Evolutionary conservation across 768 basidiomycete species (phyloP), one percentile per base, ranked within the genome.

Genomic region (Pisolithus albus): DNA sequence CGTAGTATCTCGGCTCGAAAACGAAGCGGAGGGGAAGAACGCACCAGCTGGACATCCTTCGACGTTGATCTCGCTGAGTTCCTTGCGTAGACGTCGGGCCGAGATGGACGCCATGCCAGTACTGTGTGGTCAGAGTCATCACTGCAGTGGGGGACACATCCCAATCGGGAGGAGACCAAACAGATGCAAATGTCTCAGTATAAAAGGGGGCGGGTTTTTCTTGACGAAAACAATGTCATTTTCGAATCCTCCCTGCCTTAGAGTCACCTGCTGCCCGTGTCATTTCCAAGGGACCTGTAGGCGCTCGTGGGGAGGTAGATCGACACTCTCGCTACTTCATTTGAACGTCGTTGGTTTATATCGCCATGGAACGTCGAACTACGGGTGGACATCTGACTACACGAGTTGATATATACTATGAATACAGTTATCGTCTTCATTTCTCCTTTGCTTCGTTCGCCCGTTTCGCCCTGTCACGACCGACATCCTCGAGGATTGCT

Each of bases 401-500:
- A 18, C 40, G 7, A 41, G 8, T 41, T 41, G 13, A 45, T 45
- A 15, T 16, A 45, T 26, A 28, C 21, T 18, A 41, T 19, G 7
- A 21, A 41, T 18, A 41, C 40, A 18, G 26, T 30, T 23, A 26
- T 26, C 13, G n/a, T 28, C 28, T 13, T 18, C 13, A 28, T 45
- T 59, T 63, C 23, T 65, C 61, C 44, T 71, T 59, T 16, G 74
- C 76, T 51, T 74, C 74, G 6, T 53, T 68, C 18, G 76, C 73
- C 47, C 80, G 68, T 32, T 67, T 69, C 45, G 72, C 76, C 55
- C 86, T 75, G 61, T 90, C 84, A 49, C 62, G 64, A n/a, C 79
- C 86, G 58, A 99, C 88, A 50, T 89, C 88, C 37, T 89, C 83
- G 64, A 99, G 64, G 57, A 99, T 88, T 53, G 75, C 76, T 59